Evolutionary conservation across 495 filamentous ascomycete genomes (phyloP).

Genomic region (Penicillium pancosmium): DNA sequence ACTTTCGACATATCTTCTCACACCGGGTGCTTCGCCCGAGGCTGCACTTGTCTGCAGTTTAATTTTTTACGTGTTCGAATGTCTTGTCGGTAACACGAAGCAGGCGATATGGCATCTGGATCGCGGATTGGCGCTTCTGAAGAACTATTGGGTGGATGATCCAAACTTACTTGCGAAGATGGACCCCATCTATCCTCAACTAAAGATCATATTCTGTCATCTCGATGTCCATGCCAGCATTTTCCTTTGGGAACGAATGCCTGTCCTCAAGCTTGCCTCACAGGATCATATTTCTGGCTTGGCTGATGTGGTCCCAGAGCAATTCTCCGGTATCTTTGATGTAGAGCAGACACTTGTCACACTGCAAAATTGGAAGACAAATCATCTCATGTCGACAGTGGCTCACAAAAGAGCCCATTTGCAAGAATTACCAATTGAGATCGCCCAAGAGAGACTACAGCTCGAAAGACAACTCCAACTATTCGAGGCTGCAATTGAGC

Average conservation of each 20-base stretch:
- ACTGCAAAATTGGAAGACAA: slow-evolving; percentile 23
- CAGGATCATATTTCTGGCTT: background rate
- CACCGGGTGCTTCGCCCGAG: slow-evolving; percentile 21
- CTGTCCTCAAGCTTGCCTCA: slow-evolving; percentile 8
- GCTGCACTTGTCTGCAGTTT: slow-evolving; percentile 35
- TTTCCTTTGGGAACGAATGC: slow-evolving; percentile 20
- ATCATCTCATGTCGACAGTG: slow-evolving; percentile 16
- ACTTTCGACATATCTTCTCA: slow-evolving; percentile 20
- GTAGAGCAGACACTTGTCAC: slow-evolving; percentile 17
- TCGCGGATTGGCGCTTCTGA: slow-evolving; percentile 26
- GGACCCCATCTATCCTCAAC: slow-evolving; percentile 2
- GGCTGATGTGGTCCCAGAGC: slow-evolving; percentile 11
- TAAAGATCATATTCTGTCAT: slow-evolving; percentile 20
- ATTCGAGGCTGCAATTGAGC: slow-evolving; percentile 8
- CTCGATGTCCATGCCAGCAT: slow-evolving; percentile 36
- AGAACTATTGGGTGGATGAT: slow-evolving; percentile 11
- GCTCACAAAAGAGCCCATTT: slow-evolving; percentile 9
- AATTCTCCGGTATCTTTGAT: slow-evolving; percentile 11
- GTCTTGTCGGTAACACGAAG: slow-evolving; percentile 24
- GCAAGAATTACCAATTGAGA: slow-evolving; percentile 12
- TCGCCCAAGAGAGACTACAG: slow-evolving; percentile 15
- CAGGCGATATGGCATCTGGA: slow-evolving; percentile 33
- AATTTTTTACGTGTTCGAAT: slow-evolving; percentile 36
- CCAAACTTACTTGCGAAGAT: background rate
- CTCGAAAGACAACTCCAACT: slow-evolving; percentile 12